phyloP scores from a whole-genome alignment of 2,329 filamentous ascomycete genomes.

The Paracorniculantispora psalliotae region DNA sequence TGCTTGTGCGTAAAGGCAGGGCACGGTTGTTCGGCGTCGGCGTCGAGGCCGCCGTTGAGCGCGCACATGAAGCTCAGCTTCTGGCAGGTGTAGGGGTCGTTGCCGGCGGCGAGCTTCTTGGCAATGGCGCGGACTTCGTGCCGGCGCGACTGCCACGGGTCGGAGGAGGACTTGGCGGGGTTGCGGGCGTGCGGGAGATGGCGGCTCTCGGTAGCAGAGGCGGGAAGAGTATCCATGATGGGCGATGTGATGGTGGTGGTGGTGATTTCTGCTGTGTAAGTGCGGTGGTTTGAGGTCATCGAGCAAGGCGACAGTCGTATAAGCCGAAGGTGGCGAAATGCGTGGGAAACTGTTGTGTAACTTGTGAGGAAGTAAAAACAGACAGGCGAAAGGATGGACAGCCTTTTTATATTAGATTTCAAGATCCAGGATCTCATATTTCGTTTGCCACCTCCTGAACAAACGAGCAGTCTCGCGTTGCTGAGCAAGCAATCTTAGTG shows the following conservation, averaged over 20 bases:
- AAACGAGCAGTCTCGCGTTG: neutral
- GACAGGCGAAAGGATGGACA: neutral
- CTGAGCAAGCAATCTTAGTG: neutral
- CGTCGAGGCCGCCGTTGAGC: neutral
- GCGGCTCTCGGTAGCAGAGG: neutral
- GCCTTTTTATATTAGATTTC: neutral
- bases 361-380: neutral
- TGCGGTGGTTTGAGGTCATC: neutral
- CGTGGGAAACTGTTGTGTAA: neutral
- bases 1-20: neutral
- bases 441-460: neutral
- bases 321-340: neutral
- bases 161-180: neutral
- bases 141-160: neutral
- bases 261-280: neutral
- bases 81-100: conserved; percentile 2
- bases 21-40: neutral
- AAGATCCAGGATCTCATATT: neutral
- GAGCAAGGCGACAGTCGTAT: neutral
- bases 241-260: neutral
- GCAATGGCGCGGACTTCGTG: conserved; percentile 3
- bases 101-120: conserved; percentile 8
- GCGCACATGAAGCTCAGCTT: neutral
- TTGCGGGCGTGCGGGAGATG: neutral
- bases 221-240: neutral